Evolutionary conservation across 1,284 basidiomycete species (phyloP).

Genomic region (Trametes versicolor): DNA sequence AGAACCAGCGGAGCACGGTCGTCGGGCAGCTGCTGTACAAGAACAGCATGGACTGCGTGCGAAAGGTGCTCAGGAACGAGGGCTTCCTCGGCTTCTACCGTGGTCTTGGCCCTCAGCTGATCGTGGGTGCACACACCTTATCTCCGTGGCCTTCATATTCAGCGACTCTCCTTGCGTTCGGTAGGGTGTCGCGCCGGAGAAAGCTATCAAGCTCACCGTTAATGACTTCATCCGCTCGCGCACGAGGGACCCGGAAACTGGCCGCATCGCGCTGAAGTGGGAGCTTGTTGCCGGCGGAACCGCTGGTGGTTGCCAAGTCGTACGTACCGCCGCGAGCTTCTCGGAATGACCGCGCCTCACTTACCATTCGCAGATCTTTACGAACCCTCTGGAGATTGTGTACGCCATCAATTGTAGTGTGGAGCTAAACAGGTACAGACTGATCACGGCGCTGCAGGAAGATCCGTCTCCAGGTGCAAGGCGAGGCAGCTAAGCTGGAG

Average conservation of each 20-base stretch:
- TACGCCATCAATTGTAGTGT: constrained; percentile 49
- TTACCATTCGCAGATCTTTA: constrained; percentile 75
- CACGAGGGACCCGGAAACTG: constrained; percentile 94
- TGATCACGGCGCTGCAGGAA: constrained; percentile 65
- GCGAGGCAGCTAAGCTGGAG: constrained; percentile 90
- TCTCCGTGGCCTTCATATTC: constrained; percentile 23
- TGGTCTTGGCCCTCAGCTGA: constrained; percentile 93
- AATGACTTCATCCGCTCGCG: constrained; percentile 92
- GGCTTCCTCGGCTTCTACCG: constrained; percentile 96
- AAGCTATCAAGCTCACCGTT: constrained; percentile 96
- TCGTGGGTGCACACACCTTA: constrained; percentile 61
- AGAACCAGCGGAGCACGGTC: constrained; percentile 96
- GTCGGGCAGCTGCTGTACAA: constrained; percentile 95
- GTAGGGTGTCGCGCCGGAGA: constrained; percentile 98
- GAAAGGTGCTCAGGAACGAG: constrained; percentile 95
- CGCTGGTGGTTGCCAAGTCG: constrained; percentile 98
- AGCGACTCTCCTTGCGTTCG: constrained; percentile 69
- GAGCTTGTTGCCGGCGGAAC: constrained; percentile 93
- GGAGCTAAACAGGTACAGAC: constrained; percentile 17
- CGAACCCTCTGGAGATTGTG: constrained; percentile 96
- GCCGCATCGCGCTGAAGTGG: constrained; percentile 87
- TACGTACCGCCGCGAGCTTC: constrained; percentile 53
- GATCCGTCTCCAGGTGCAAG: constrained; percentile 96
- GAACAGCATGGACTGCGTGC: constrained; percentile 94
- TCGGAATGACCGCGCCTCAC: constrained; percentile 16